A percentile compares a stretch with the other conserved stretches of the same genome.
phyloP scores from a whole-genome alignment of 169 alveolate species.

The Babesia gibsoni region DNA sequence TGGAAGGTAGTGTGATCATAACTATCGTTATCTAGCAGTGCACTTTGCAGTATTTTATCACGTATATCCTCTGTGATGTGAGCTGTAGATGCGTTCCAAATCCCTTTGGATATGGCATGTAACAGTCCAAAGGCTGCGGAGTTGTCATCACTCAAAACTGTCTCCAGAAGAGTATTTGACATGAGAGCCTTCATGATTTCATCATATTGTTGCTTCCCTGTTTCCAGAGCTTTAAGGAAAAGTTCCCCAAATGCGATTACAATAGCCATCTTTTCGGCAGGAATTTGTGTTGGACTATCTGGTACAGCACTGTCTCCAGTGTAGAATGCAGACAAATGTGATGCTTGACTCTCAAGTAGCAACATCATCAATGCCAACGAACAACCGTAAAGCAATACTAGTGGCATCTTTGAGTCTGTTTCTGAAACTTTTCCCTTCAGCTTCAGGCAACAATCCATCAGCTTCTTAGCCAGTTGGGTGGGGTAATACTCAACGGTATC shows the following conservation, averaged over 20 bases:
- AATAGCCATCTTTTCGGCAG: background rate
- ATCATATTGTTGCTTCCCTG: background rate
- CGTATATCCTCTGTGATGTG: background rate
- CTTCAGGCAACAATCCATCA: background rate
- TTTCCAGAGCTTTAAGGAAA: background rate
- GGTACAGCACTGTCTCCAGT: background rate
- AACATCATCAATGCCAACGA: background rate
- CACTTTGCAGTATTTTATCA: background rate
- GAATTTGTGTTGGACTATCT: background rate
- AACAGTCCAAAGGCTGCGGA: conserved; percentile 27
- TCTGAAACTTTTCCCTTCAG: background rate
- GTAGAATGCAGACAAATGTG: background rate
- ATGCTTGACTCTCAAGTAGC: background rate
- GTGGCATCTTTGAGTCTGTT: background rate
- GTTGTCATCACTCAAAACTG: conserved; percentile 31
- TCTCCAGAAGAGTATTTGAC: conserved; percentile 1
- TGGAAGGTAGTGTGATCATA: background rate
- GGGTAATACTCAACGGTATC: background rate
- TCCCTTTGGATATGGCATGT: conserved; percentile 29
- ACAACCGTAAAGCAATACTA: background rate
- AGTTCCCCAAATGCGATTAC: background rate
- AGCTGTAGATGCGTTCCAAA: conserved; percentile 7
- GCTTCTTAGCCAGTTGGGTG: background rate
- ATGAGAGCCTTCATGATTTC: background rate
- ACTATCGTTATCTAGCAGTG: background rate